These are phyloP conservation scores for Diplogelasinospora grovesii DNA, from an alignment of 495 filamentous ascomycete species.

Conservation along the genomic window DNA sequence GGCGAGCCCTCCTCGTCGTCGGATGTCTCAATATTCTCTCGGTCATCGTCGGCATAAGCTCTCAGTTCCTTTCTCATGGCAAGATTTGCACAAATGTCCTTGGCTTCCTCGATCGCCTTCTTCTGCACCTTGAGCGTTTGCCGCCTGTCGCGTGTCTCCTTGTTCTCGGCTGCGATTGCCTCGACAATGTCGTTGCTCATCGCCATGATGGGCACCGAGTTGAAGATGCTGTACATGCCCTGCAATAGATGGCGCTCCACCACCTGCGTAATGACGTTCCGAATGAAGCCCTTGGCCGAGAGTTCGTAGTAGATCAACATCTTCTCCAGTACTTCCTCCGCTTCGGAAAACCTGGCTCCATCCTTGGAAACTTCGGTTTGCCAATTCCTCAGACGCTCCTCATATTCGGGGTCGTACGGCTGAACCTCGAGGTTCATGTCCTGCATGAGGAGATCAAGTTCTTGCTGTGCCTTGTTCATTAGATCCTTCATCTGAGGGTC, in stretches of 20 bases:
- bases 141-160: conserved; percentile 29
- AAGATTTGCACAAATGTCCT: conserved; percentile 31
- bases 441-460: conserved; percentile 28
- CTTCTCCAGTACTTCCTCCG: conserved; percentile 37
- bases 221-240: conserved; percentile 34
- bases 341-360: conserved; percentile 25
- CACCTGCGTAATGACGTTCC: conserved; percentile 34
- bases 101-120: conserved; percentile 33
- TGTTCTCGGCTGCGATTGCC: conserved; percentile 33
- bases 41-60: conserved; percentile 18
- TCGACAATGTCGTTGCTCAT: conserved; percentile 25
- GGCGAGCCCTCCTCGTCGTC: conserved; percentile 16
- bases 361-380: conserved; percentile 17
- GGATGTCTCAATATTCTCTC: conserved; percentile 8
- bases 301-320: conserved; percentile 40
- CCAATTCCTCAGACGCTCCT: conserved; percentile 30
- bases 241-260: conserved; percentile 33
- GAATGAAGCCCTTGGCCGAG: conserved; percentile 30
- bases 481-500: conserved; percentile 30
- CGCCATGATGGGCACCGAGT: conserved; percentile 26
- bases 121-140: conserved; percentile 26
- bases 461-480: conserved; percentile 30
- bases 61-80: conserved; percentile 35
- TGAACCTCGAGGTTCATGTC: conserved; percentile 36
- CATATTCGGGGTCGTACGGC: conserved; percentile 36